Base-by-base conservation (phyloP, 2,329 filamentous ascomycete genomes). In the Pseudogymnoascus verrucosus region DNA sequence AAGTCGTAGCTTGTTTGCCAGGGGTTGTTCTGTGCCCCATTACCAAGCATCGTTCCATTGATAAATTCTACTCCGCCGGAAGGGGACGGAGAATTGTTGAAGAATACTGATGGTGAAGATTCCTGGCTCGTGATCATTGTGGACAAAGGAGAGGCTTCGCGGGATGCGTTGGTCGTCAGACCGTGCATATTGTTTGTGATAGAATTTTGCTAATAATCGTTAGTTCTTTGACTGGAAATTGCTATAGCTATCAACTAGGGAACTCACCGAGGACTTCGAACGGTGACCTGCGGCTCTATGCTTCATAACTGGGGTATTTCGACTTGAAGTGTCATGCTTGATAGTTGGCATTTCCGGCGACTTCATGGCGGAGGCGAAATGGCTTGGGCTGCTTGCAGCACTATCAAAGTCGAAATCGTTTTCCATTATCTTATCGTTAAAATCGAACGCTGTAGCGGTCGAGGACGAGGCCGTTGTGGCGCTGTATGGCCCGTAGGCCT, bases 341-440 rank as follows among this genome's bases (percentile, higher is more conserved):
- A 76, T 75, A 28, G 70, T 75, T 34, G 76, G 74, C 75, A 79
- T 80, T 5, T 71, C 71, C 40, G 71, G 71, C 21, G 78, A 81
- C 7, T 77, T 75, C 67, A 80, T 77, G 44, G 65, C 68, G 62
- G 71, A 70, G 14, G 60, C 63, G 34, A 67, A 65, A 7, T 74
- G 76, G 63, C 78, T 79, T 5, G 85, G 83, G 65, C 83, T 88
- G 68, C 80, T 84, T 1, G 82, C 80, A 7, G 81, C 80, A 68
- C 82, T 84, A 14, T 82, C 80, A 69, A 87, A 86, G 67, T 85
- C 81, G 68, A 86, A 84, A 59, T 78, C 75, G 54, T 76, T 75
- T 62, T 80, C 76, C 76, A 82, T 79, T 61, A 77, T 77, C 67
- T 76, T 76, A 65, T 80, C 79, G 63, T 71, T 75, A 61, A 78